phyloP scores from a whole-genome alignment of 768 basidiomycete genomes.

The Phanerochaete sordida region DNA sequence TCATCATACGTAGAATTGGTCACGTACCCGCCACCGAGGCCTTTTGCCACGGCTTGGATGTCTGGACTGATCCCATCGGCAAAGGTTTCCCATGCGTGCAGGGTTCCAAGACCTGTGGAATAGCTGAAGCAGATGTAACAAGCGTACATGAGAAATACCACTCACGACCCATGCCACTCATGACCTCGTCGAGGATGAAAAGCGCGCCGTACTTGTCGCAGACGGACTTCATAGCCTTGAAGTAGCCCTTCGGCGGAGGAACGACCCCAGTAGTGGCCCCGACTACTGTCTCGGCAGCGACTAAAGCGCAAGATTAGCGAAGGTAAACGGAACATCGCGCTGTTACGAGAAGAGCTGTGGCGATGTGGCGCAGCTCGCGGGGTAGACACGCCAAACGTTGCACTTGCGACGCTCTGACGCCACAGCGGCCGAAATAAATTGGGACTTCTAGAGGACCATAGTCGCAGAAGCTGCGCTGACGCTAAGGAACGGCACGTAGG shows the following conservation, averaged over 20 bases:
- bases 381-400: too few relatives aligned
- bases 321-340: too few relatives aligned
- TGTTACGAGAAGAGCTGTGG: too few relatives aligned
- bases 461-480: too few relatives aligned
- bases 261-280: slow-evolving; percentile 81
- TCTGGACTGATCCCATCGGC: slow-evolving; percentile 79
- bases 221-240: slow-evolving; percentile 80
- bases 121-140: background rate
- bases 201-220: slow-evolving; percentile 70
- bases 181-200: slow-evolving; percentile 88
- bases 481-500: too few relatives aligned
- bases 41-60: slow-evolving; percentile 86
- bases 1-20: background rate
- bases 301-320: slow-evolving; percentile 29
- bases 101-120: slow-evolving; percentile 71
- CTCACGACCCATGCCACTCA: slow-evolving; percentile 90
- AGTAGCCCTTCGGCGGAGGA: slow-evolving; percentile 78
- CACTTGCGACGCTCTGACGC: too few relatives aligned
- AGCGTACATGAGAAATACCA: slow-evolving; percentile 12
- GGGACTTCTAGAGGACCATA: too few relatives aligned
- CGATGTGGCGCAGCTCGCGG: too few relatives aligned
- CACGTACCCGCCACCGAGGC: slow-evolving; percentile 80
- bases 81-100: slow-evolving; percentile 84
- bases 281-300: slow-evolving; percentile 83
- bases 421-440: too few relatives aligned